Conservation (phyloP, 495 filamentous ascomycete species). For the Durotheca rogersii region DNA sequence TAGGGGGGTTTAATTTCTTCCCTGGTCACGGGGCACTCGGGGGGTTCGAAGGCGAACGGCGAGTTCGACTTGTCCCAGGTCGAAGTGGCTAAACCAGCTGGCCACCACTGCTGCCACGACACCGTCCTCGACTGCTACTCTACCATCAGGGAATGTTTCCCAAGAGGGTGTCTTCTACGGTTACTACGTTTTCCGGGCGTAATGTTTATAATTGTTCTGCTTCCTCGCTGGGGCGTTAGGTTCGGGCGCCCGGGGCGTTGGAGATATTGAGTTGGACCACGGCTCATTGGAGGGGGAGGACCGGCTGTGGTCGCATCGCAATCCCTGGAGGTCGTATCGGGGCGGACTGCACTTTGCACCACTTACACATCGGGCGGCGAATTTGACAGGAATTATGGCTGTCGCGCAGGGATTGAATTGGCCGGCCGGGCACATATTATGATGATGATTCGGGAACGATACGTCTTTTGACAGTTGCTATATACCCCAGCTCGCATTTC, state of each 20-base stretch:
- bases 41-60: conserved; percentile 29
- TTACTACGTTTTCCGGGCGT: conserved; percentile 28
- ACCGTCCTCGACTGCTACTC: conserved; percentile 16
- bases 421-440: conserved; percentile 14
- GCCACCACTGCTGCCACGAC: conserved; percentile 22
- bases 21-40: conserved; percentile 26
- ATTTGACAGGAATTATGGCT: conserved; percentile 12
- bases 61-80: conserved; percentile 29
- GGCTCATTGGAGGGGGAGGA: conserved; percentile 14
- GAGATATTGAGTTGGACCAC: conserved; percentile 19
- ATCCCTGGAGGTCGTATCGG: conserved; percentile 22
- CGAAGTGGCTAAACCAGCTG: conserved; percentile 30
- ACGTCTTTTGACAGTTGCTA: conserved; percentile 27
- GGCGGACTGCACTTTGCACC: conserved; percentile 20
- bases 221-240: conserved; percentile 21
- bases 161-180: conserved; percentile 5
- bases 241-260: conserved; percentile 9
- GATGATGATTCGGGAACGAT: conserved; percentile 8
- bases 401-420: conserved; percentile 14
- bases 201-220: conserved; percentile 32
- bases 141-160: conserved; percentile 19
- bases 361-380: conserved; percentile 23
- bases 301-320: no score
- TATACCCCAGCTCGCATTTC: conserved; percentile 25
- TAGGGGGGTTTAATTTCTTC: conserved; percentile 35